phyloP scores from a whole-genome alignment of 176 grass and related monocot genomes.

The Zoysia pacifica region DNA sequence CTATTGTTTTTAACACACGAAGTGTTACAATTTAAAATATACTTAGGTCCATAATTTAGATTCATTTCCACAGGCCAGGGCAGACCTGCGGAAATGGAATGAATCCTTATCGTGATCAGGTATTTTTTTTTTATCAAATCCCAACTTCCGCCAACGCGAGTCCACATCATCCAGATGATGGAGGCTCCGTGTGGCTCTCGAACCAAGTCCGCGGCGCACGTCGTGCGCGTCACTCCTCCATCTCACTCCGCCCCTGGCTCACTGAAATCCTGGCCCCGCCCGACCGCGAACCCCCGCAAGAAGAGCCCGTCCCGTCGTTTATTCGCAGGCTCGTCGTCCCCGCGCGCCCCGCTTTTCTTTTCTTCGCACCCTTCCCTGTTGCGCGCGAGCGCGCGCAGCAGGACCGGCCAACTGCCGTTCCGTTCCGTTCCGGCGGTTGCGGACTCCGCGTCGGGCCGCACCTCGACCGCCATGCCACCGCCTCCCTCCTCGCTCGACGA shows the following conservation, averaged over 20 bases:
- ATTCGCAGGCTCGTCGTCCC: constrained; percentile 4
- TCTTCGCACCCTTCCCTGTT: not conserved
- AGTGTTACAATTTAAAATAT: too few relatives aligned
- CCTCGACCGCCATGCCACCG: constrained; percentile 22
- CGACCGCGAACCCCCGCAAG: constrained; percentile 27
- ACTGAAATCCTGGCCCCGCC: constrained; percentile 6
- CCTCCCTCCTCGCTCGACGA: not conserved
- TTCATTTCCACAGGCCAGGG: too few relatives aligned
- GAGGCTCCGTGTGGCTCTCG: not conserved
- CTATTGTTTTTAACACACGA: too few relatives aligned
- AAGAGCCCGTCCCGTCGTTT: not conserved
- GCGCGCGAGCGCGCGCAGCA: constrained; percentile 7
- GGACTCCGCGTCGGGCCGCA: not conserved
- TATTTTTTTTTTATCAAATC: not conserved
- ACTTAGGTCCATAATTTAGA: too few relatives aligned
- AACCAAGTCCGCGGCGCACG: constrained; percentile 23
- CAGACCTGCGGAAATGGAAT: too few relatives aligned
- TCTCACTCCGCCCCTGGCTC: not conserved
- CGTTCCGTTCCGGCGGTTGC: constrained; percentile 6
- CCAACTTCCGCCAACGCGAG: not conserved
- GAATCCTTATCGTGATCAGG: not conserved
- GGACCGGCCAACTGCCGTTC: not conserved
- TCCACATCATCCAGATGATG: not conserved
- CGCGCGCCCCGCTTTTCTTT: not conserved
- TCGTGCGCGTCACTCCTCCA: constrained; percentile 35